Conservation (phyloP, 2,329 filamentous ascomycete genomes). For the Cylindrodendrum hubeiense region DNA sequence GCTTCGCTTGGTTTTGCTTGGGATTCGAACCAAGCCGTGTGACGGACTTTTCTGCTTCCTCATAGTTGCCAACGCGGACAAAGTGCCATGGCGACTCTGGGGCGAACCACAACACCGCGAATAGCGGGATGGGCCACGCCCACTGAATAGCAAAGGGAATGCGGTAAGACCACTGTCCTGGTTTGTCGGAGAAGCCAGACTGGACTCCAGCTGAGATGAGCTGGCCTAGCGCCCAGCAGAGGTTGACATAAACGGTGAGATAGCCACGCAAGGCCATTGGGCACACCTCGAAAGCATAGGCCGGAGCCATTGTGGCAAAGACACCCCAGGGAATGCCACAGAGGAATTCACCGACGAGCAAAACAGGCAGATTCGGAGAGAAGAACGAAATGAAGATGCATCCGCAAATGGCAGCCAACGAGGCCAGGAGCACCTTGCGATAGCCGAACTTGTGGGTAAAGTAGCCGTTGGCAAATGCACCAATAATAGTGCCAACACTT, state of each 20-base stretch:
- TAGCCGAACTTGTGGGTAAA: constrained; percentile 13
- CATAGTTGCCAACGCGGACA: constrained; percentile 51
- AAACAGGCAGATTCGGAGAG: not conserved
- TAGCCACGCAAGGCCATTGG: constrained; percentile 20
- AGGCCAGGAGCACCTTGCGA: not conserved
- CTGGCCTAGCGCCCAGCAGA: constrained; percentile 20
- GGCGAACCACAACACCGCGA: constrained; percentile 40
- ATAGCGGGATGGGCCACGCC: constrained; percentile 46
- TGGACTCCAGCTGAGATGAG: constrained; percentile 17
- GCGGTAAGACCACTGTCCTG: constrained; percentile 50
- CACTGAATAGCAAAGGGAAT: constrained; percentile 53
- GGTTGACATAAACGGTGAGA: constrained; percentile 19
- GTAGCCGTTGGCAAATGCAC: constrained; percentile 9
- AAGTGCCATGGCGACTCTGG: constrained; percentile 53
- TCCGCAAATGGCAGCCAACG: not conserved
- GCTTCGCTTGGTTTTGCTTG: constrained; percentile 21
- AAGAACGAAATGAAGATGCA: constrained; percentile 19
- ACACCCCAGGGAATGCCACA: constrained; percentile 17
- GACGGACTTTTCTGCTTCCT: constrained; percentile 27
- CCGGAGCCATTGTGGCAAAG: constrained; percentile 10
- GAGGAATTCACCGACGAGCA: constrained; percentile 11
- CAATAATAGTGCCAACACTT: constrained; percentile 10
- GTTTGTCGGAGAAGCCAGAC: constrained; percentile 3
- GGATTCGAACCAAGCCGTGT: constrained; percentile 14
- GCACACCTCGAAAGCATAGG: constrained; percentile 20